Percentiles rank a stretch among this genome's conserved stretches.
Evolutionary conservation across 31 red algal species (phyloP).

Genomic region (Asparagopsis taxiformis): DNA sequence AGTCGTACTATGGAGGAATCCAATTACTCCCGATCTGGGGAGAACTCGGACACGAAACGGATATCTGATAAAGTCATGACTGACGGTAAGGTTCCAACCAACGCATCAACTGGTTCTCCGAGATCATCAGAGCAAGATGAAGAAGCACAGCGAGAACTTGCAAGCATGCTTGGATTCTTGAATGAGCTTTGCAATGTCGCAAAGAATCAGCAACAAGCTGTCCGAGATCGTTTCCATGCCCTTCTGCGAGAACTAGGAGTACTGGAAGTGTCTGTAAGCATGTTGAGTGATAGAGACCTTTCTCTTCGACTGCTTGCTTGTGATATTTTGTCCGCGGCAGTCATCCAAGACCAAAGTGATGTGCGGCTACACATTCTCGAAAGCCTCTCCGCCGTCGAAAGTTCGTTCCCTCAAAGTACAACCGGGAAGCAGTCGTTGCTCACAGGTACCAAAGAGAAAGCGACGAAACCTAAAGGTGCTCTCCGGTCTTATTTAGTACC

Average conservation of each 20-base stretch:
- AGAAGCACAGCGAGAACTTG: slow-evolving; percentile 17
- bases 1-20: background rate
- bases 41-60: background rate
- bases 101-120: slow-evolving; percentile 4
- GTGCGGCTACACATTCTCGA: slow-evolving; percentile 36
- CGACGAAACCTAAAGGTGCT: too few species aligned
- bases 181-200: slow-evolving; percentile 39
- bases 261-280: slow-evolving; percentile 22
- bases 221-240: slow-evolving; percentile 31
- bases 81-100: background rate
- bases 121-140: slow-evolving; percentile 27
- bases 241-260: slow-evolving; percentile 45
- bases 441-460: too few species aligned
- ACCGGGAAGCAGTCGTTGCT: too few species aligned
- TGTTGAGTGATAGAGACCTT: slow-evolving; percentile 30
- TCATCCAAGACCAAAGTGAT: slow-evolving; percentile 44
- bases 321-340: slow-evolving; percentile 40
- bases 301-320: slow-evolving; percentile 19
- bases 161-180: slow-evolving; percentile 48
- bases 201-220: slow-evolving; percentile 24
- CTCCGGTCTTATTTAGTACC: too few species aligned
- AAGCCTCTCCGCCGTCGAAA: slow-evolving; percentile 14
- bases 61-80: background rate
- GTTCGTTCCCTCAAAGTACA: background rate
- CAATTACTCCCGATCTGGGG: background rate